Base-by-base conservation (phyloP, 2,329 filamentous ascomycete species). In the Talaromyces marneffei region DNA sequence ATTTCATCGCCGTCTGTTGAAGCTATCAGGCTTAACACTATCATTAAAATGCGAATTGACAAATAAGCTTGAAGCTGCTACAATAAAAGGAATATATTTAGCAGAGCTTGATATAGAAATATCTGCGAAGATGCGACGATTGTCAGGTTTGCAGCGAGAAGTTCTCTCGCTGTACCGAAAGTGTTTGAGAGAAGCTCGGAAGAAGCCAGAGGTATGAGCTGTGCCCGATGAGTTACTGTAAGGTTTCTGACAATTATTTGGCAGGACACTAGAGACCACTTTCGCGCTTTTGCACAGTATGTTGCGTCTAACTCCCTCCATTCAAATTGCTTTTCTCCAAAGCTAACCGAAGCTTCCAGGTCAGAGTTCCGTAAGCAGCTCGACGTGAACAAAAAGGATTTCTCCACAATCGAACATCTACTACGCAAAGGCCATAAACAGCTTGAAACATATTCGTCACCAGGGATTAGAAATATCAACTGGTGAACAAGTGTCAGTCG, bases 61-160 rank as follows among this genome's bases (percentile, higher is more conserved):
- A 9, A 23, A 20, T 23, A 52, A 35, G 29, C 48, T 16, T 18
- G n/a, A 20, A 20, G n/a, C 29, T 33, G 18, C 29, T 23, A 23
- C 29, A 33, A 14, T 14, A 50, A 33, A 16, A 33, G 18, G 20
- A n/a, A 23, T 18, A 16, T 23, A 31, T 31, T 23, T 29, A 52
- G 23, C 2, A 9, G 48, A 33, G 48, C 29, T 52, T 6, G 12
- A 33, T 29, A 33, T 33, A 35, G 29, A n/a, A 8, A 33, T 23
- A 3, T 5, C 29, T 33, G n/a, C 9, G 14, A 52, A 35, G 18
- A 62, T 62, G 60, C 60, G 55, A 39, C 60, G 86, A 68, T 80
- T 92, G 27, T 96, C 92, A 7, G 94, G 94, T 37, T 80, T 97
- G n/a, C 93, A 97, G 73, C 88, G 85, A 69, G 91, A 96, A 70